Conservation (phyloP, 2,329 filamentous ascomycete species). For the Magnaporthiopsis incrustans region DNA sequence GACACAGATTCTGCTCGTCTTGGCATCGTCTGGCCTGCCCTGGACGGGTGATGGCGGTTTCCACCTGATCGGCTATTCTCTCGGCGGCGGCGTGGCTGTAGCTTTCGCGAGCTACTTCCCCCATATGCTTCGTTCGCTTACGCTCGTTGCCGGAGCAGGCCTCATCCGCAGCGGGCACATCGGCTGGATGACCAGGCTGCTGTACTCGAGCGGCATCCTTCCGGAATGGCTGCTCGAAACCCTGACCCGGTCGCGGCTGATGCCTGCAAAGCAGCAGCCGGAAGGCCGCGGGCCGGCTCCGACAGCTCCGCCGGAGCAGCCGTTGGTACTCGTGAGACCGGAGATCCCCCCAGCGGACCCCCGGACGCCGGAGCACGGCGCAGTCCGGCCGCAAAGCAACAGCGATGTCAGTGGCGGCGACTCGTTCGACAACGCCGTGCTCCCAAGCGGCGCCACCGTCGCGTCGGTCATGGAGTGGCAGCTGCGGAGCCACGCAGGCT, state of each 20-base stretch:
- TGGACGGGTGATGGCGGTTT: conserved; percentile 53
- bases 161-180: conserved; percentile 58
- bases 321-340: conserved; percentile 10
- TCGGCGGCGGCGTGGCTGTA: conserved; percentile 67
- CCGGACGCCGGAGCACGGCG: background rate
- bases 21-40: conserved; percentile 52
- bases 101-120: conserved; percentile 65
- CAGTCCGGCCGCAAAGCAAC: conserved; percentile 21
- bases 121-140: conserved; percentile 51
- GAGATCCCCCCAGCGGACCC: background rate
- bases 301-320: conserved; percentile 9
- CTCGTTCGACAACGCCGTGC: conserved; percentile 33
- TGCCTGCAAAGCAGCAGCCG: conserved; percentile 19
- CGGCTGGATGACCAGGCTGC: conserved; percentile 49
- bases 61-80: conserved; percentile 68
- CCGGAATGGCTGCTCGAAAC: conserved; percentile 49
- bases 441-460: conserved; percentile 48
- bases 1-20: conserved; percentile 54
- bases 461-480: conserved; percentile 63
- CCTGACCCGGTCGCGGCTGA: conserved; percentile 43
- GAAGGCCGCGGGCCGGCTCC: background rate
- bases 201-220: conserved; percentile 52
- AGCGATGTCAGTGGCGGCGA: conserved; percentile 28
- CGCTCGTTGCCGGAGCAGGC: conserved; percentile 61
- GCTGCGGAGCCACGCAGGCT: conserved; percentile 56